Percentiles rank a stretch among this genome's conserved stretches.
phyloP scores from a whole-genome alignment of 192 early-diverging fungal species.

The Rhizophagus prolifer region DNA sequence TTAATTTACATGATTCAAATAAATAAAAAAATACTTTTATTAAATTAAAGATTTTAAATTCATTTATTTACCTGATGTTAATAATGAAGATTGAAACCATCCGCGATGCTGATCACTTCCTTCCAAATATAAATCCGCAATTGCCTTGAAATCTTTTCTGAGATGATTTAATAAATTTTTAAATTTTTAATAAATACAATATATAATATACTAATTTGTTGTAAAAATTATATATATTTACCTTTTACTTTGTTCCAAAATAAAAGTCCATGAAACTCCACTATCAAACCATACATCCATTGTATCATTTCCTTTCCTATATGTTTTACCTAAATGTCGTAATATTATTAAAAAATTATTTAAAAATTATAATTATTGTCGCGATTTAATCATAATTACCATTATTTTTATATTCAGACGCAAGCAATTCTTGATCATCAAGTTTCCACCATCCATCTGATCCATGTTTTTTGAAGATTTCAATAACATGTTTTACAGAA shows the following conservation, averaged over 20 bases:
- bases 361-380: background rate
- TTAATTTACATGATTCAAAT: background rate
- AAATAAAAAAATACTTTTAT: background rate
- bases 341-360: background rate
- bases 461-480: conserved; percentile 55
- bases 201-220: background rate
- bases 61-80: conserved; percentile 55
- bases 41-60: background rate
- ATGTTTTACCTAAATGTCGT: conserved; percentile 28
- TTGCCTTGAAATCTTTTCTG: conserved; percentile 35
- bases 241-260: conserved; percentile 47
- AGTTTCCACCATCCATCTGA: conserved; percentile 73
- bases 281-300: conserved; percentile 91
- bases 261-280: conserved; percentile 73
- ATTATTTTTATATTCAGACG: conserved; percentile 53
- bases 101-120: conserved; percentile 84
- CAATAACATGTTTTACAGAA: conserved; percentile 65
- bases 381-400: conserved; percentile 32
- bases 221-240: background rate
- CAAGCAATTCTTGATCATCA: conserved; percentile 58
- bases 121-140: conserved; percentile 74
- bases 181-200: background rate
- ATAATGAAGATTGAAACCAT: conserved; percentile 82
- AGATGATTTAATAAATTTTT: too few relatives aligned
- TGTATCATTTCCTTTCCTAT: conserved; percentile 67